Base-by-base conservation (phyloP, 257 asterid species). In the Forsythia suspensa region DNA sequence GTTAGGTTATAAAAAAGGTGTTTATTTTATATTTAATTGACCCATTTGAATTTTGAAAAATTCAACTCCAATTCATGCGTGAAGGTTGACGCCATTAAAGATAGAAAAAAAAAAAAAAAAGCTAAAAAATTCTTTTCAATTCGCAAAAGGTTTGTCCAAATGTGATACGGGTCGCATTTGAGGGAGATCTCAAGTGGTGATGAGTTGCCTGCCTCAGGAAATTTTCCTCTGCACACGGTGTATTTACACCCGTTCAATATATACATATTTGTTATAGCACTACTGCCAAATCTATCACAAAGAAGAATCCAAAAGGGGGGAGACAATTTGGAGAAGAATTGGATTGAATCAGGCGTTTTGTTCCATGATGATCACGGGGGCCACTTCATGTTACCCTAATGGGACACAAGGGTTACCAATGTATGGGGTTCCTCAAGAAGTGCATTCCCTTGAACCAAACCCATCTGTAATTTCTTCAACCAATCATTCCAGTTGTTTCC, bases 121-220 rank as follows among this genome's bases (percentile, higher is more conserved):
- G 69, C 21, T 72, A 18, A 29, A 37, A 70, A 74, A 76, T 70
- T 68, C 15, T 8, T 20, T 10, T 7, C 70, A 24, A 24, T 29
- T 29, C 34, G 34, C 34, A 29, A 29, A 29, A 29, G 34, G 34
- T 80, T 87, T 81, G 82, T 85, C 88, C 51, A 78, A 86, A 78
- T n/a, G 12, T 73, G 85, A 85, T 74, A 75, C 42, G 15, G 92
- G 92, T 86, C 11, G 73, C 82, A 90, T 76, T 79, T 65, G 79
- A 85, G 96, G 98, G 74, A 91, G 97, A 92, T 84, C 71, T 74
- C 55, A 84, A 78, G 79, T 93, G 92, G 92, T 87, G 94, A 71
- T 82, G 87, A 76, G 70, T 76, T 88, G 21, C 29, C 9, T 4
- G 37, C 29, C 79, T 67, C 76, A 6, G 43, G 39, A 75, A 68